Base-by-base conservation (phyloP, 805 yeast genomes). In the Ogataea angusta region DNA sequence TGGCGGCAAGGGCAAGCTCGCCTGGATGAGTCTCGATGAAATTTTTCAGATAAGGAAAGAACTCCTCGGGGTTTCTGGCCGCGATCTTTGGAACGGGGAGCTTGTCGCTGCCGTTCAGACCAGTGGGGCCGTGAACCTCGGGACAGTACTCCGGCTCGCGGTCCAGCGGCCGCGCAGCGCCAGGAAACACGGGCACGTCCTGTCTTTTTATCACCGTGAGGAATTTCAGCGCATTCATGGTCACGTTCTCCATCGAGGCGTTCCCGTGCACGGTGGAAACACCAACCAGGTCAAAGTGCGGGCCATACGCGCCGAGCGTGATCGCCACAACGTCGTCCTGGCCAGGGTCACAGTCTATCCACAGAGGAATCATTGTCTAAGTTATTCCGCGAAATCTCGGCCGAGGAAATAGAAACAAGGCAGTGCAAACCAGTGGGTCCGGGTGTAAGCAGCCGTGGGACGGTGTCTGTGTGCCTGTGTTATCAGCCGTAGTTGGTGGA, bases 321-420 rank as follows among this genome's bases (percentile, higher is more conserved):
- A 88, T 68, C 4, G 93, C 95, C 32, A 85, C 73, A 2, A 85
- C 82, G 53, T 88, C 96, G 56, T 88, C 96, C 54, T 84, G 93
- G 2, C 96, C 95, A 0, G 95, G 95, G 56, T 88, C 96, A 60
- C 96, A 88, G 62, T 88, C 96, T 10, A 88, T 61, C 95, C 95
- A 88, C 5, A 88, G 54, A 0, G 95, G 95, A 15, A 80, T 74
- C 42, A 50, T 43, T 9, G 10, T 6, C 5, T 12, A 21, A 33
- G 24, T n/a, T 19, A 27, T 32, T 32, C 9, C 24, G 21, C 21
- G 13, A 37, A 16, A 19, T 12, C 34, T 38, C 42, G 42, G 42
- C 42, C 42, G 42, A 38, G 19, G 28, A 31, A 25, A 18, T 8
- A 5, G 7, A 30, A 30, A 12, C 17, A 21, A 10, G 31, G 31